These are phyloP conservation scores for Colletotrichum paranaense DNA, from an alignment of 2,329 filamentous ascomycete species.

Conservation along the genomic window DNA sequence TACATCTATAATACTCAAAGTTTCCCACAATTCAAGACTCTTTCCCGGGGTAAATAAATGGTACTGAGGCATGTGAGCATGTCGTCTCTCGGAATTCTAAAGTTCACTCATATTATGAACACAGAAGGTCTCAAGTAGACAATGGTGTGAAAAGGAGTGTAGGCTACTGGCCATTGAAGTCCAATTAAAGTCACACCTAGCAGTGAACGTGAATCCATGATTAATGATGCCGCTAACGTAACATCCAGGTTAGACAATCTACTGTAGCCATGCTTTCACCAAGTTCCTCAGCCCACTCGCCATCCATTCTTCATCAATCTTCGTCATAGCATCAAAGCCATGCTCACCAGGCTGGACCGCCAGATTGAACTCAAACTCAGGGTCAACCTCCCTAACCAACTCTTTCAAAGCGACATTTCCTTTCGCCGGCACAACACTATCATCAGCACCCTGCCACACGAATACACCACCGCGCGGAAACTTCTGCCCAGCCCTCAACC, in stretches of 20 bases:
- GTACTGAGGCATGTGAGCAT: too few species aligned
- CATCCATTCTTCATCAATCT: slow-evolving; percentile 20
- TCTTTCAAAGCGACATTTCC: neutral
- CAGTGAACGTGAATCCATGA: too few species aligned
- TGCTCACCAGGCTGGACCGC: slow-evolving; percentile 10
- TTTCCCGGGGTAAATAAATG: too few species aligned
- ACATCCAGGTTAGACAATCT: neutral
- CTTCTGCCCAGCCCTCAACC: slow-evolving; percentile 2
- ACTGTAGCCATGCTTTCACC: slow-evolving; percentile 14
- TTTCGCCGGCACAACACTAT: slow-evolving; percentile 1
- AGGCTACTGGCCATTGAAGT: too few species aligned
- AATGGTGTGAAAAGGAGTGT: too few species aligned
- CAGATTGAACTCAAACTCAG: neutral
- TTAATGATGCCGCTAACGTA: too few species aligned
- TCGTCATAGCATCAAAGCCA: slow-evolving; percentile 14
- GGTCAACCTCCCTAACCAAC: slow-evolving; percentile 2
- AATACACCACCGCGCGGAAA: slow-evolving; percentile 21
- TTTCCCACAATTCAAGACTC: too few species aligned
- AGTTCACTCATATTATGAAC: too few species aligned
- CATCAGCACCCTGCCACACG: slow-evolving; percentile 20
- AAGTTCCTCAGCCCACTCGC: neutral
- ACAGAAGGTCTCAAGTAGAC: too few species aligned
- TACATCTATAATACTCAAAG: too few species aligned
- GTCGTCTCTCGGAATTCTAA: too few species aligned
- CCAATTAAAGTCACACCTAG: too few species aligned